Base-by-base conservation (phyloP, 2,329 filamentous ascomycete species). In the Diaporthe helianthi region DNA sequence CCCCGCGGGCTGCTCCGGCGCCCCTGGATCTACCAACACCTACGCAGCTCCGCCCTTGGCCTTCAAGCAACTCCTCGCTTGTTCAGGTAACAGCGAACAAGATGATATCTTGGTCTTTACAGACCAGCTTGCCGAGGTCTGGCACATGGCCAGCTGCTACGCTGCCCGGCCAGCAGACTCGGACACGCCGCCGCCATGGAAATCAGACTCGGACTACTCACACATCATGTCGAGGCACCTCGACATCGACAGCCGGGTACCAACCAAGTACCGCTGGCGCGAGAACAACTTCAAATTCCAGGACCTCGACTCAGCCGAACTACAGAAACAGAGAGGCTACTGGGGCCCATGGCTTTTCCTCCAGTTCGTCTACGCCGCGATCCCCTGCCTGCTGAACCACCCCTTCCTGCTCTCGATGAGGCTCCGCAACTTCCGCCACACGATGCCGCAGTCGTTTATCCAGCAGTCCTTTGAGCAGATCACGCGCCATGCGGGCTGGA, bases 331-430 rank as follows among this genome's bases (percentile, higher is more conserved):
- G 63, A 78, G 84, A 24, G 80, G 83, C 54, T 87, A 86, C 70
- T 87, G 85, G 85, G 83, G 82, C 0, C 83, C 85, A 0, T 87
- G 83, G 81, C 78, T 87, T 10, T 79, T 85, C 65, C 80, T 83
- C 36, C 85, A 87, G 70, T 83, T 86, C 69, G 75, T 86, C 17
- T 86, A 86, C 71, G 83, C 85, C 66, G 83, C 83, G 0, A 85
- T 85, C 49, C 79, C 85, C 1, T 86, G 84, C 69, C 79, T 86
- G 0, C 77, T 87, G 10, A 87, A 87, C 64, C 85, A 87, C 69
- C 85, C 85, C 0, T 80, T 87, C n/a, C 75, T 87, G 2, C 74
- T 87, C 4, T 86, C 84, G 0, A 77, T 86, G 46, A 79, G 83
- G n/a, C 78, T 87, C 4, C 80, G 83, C n/a, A 85, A 82, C 41